Evolutionary conservation across 1,139 yeast genomes (phyloP), one percentile per base, ranked within the genome.

Genomic region (Zygoascus sp.): DNA sequence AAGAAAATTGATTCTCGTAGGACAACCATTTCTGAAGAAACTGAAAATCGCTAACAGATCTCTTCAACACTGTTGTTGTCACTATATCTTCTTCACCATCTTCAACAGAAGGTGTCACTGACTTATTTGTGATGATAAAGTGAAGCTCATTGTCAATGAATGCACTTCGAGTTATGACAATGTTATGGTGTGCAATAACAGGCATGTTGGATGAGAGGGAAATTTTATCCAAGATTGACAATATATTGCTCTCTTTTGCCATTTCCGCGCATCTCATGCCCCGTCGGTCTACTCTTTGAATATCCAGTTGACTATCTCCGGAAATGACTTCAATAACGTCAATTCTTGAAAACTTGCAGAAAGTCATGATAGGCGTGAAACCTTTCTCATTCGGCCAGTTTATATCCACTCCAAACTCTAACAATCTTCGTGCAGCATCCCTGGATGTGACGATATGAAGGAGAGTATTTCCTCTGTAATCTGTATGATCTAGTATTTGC

Each of bases 301-400:
- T 46, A 47, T 67, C 70, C 9, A 63, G 51, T 17, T 60, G 54
- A 0, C 53, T 53, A 20, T 61, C 57, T 15, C 49, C 47, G 21
- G 59, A 48, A 11, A 68, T 61, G 2, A 66, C 68, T 32, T 65
- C 59, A 17, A 88, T 69, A 50, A 85, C 84, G 1, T 78, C 81
- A 1, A 75, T 47, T 40, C 95, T 70, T 52, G 81, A 81, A 63
- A 81, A 88, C 58, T 84, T 83, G 42, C 85, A 79, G 58, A 78
- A 83, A 5, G 79, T 70, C 74, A 82, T 80, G 48, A 88, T 61
- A 0, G 97, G 95, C 0, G 92, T 77, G 55, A 81, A 68, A 1
- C 75, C 74, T 53, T 77, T 77, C 19, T 63, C 60, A 59, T 90
- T 90, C 25, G 76, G 64, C 54, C 74, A 76, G 60, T 90, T 88